Percentiles rank a stretch among this genome's conserved stretches.
These are phyloP conservation scores for Rhodomyrtus tomentosa DNA, from an alignment of 345 rosid genomes.

Conservation along the genomic window DNA sequence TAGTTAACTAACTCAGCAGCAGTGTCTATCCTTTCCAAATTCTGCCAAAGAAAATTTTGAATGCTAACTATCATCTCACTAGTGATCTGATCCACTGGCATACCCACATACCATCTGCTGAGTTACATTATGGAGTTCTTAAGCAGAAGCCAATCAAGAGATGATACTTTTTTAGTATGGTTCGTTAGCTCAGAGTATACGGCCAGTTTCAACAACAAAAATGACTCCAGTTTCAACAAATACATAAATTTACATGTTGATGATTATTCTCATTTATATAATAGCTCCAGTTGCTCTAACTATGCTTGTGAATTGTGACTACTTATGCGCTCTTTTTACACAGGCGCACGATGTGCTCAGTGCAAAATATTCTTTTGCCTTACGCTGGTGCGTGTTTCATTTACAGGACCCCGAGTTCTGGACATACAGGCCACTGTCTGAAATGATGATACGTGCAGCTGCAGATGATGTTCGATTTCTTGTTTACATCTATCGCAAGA, in stretches of 20 bases:
- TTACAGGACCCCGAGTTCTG: constrained; percentile 84
- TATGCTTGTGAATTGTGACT: neutral
- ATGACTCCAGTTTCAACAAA: neutral
- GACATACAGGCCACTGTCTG: constrained; percentile 74
- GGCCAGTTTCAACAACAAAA: neutral
- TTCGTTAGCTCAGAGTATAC: neutral
- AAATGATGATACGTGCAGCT: constrained; percentile 87
- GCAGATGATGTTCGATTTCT: constrained; percentile 97
- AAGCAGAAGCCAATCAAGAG: neutral
- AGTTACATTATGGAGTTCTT: neutral
- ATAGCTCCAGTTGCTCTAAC: neutral
- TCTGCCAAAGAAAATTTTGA: neutral
- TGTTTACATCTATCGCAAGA: constrained; percentile 55
- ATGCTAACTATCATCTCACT: neutral
- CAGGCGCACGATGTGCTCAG: neutral
- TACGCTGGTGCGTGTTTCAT: neutral
- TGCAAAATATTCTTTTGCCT: neutral
- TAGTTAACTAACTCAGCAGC: neutral
- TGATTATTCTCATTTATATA: neutral
- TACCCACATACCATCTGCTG: neutral
- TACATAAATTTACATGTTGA: neutral
- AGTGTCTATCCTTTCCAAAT: neutral
- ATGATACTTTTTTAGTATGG: neutral
- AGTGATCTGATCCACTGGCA: neutral
- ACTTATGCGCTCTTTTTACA: neutral